Evolutionary conservation across 768 basidiomycete genomes (phyloP).

Genomic region (Coprinellus micaceus): DNA sequence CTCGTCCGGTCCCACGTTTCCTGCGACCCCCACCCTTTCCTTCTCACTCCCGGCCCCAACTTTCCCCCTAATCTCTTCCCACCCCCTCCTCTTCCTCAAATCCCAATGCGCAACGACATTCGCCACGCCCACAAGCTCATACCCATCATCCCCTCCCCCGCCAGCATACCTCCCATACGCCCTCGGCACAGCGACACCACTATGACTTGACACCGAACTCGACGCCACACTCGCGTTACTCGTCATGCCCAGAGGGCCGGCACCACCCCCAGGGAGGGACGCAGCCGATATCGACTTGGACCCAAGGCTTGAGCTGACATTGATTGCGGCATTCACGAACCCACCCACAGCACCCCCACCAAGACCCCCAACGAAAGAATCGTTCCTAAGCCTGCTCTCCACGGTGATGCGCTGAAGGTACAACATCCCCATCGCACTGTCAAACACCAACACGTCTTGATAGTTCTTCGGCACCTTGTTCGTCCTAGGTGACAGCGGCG

Average conservation of each 20-base stretch:
- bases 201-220: constrained; percentile 21
- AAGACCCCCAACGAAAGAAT: no score
- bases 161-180: not conserved
- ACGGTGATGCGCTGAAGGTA: constrained; percentile 52
- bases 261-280: constrained; percentile 10
- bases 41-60: constrained; percentile 10
- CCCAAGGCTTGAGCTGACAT: no score
- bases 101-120: constrained; percentile 62
- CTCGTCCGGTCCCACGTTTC: constrained; percentile 27
- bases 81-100: constrained; percentile 47
- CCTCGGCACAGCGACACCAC: no score
- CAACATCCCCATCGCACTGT: constrained; percentile 53
- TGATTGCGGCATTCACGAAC: no score
- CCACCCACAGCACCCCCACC: no score
- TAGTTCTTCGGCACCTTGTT: constrained; percentile 37
- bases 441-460: constrained; percentile 69
- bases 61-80: constrained; percentile 48
- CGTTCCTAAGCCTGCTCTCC: constrained; percentile 32
- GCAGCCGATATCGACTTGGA: no score
- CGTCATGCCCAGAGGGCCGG: constrained; percentile 43
- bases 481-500: not conserved
- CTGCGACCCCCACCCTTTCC: constrained; percentile 6
- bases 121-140: constrained; percentile 36
- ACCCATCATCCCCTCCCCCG: constrained; percentile 13
- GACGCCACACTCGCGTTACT: constrained; percentile 37